Percentiles rank a stretch among this genome's conserved stretches.
phyloP scores from a whole-genome alignment of 1,139 yeast species.

The Blastobotrys petasosporus region DNA sequence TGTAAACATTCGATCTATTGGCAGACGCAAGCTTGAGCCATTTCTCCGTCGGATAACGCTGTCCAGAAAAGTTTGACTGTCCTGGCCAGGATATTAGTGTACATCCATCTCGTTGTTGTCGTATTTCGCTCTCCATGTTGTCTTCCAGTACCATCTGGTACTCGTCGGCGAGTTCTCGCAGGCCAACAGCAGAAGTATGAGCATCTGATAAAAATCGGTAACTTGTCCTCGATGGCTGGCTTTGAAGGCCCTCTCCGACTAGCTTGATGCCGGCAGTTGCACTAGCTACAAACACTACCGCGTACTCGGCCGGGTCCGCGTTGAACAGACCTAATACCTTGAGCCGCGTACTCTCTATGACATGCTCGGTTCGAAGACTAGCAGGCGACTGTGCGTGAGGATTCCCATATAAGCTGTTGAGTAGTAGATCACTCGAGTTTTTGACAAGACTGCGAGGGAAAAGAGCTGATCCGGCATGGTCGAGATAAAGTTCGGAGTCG shows the following conservation, averaged over 20 bases:
- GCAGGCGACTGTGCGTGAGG: constrained; percentile 38
- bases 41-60: constrained; percentile 29
- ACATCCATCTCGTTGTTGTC: neutral
- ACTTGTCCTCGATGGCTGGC: constrained; percentile 15
- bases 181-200: constrained; percentile 41
- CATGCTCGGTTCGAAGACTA: constrained; percentile 25
- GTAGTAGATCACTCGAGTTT: constrained; percentile 23
- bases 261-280: constrained; percentile 39
- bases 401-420: constrained; percentile 31
- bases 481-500: constrained; percentile 31
- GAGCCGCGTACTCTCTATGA: constrained; percentile 28
- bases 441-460: constrained; percentile 30
- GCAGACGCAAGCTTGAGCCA: constrained; percentile 21
- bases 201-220: constrained; percentile 33
- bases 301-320: constrained; percentile 34
- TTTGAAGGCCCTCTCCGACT: constrained; percentile 32
- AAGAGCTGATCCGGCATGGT: constrained; percentile 40
- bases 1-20: constrained; percentile 18
- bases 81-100: constrained; percentile 36
- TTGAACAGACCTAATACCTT: constrained; percentile 31
- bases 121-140: constrained; percentile 10
- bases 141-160: constrained; percentile 14
- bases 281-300: constrained; percentile 38
- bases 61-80: constrained; percentile 41
- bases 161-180: constrained; percentile 30